A percentile compares a stretch with the other conserved stretches of the same genome.
Conservation (phyloP, 179 eudicot genomes). For the Corrigiola litoralis region DNA sequence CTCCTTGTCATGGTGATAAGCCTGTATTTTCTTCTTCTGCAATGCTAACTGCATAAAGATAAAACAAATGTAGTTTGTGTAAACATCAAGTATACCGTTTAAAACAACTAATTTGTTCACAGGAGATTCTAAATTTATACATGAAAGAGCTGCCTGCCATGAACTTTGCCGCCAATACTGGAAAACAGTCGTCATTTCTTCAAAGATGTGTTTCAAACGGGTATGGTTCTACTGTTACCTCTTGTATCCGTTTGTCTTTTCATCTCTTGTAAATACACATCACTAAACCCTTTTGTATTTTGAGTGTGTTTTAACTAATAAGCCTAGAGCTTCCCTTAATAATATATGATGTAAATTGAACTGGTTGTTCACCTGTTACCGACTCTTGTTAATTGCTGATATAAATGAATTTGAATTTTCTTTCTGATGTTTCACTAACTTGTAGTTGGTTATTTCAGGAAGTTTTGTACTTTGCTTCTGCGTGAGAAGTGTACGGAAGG, state of each 20-base stretch:
- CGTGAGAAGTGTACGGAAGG: slow-evolving; percentile 39
- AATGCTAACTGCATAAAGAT: neutral
- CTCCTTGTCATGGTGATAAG: neutral
- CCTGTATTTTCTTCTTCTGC: neutral
- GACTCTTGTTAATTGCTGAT: neutral
- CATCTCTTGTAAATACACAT: neutral
- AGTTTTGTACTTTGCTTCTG: slow-evolving; percentile 68
- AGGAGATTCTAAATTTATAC: slow-evolving; percentile 64
- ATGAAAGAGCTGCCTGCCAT: slow-evolving; percentile 71
- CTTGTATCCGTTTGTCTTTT: neutral
- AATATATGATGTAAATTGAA: neutral
- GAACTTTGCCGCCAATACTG: slow-evolving; percentile 92
- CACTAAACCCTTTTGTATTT: neutral
- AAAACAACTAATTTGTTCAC: slow-evolving; percentile 12
- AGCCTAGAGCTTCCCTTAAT: neutral
- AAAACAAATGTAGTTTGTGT: neutral
- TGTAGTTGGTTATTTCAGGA: slow-evolving; percentile 38
- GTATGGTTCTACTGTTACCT: slow-evolving; percentile 28
- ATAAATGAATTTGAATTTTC: neutral
- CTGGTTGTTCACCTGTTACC: neutral
- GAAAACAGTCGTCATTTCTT: slow-evolving; percentile 79
- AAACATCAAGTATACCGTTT: neutral
- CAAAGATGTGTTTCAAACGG: slow-evolving; percentile 83
- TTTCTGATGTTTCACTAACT: slow-evolving; percentile 4
- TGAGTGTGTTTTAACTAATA: neutral